These are phyloP conservation scores for Polyporus arcularius DNA, from an alignment of 768 basidiomycete species.

Conservation along the genomic window DNA sequence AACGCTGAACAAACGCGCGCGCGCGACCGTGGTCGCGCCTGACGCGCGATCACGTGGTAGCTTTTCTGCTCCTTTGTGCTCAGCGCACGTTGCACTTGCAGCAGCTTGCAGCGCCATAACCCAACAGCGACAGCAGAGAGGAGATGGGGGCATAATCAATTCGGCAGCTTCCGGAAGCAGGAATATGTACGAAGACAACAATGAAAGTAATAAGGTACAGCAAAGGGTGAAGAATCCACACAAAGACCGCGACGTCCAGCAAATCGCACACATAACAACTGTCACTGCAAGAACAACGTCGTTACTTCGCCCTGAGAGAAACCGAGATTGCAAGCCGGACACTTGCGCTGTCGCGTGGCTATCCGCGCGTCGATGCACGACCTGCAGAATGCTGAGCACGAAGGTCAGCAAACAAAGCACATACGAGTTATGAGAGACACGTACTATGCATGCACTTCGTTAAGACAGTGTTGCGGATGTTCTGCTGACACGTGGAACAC, in stretches of 20 bases:
- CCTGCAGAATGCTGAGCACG: slow-evolving; percentile 74
- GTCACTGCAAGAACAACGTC: slow-evolving; percentile 58
- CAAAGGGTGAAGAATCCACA: background rate
- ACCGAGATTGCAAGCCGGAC: slow-evolving; percentile 80
- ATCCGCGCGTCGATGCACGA: slow-evolving; percentile 85
- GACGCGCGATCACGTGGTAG: no score
- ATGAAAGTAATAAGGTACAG: slow-evolving; percentile 9
- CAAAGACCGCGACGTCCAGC: no score
- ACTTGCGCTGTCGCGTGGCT: slow-evolving; percentile 88
- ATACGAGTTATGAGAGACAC: slow-evolving; percentile 33
- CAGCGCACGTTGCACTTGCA: no score
- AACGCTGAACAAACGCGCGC: no score
- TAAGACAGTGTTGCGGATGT: slow-evolving; percentile 78
- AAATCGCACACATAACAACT: background rate
- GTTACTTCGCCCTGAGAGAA: slow-evolving; percentile 89
- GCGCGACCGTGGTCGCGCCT: no score
- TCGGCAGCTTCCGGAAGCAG: background rate
- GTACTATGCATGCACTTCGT: slow-evolving; percentile 91
- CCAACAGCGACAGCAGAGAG: background rate
- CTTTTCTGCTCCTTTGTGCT: no score
- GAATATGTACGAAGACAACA: background rate
- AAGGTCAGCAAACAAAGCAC: background rate
- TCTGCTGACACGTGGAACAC: slow-evolving; percentile 83
- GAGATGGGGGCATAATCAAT: background rate
- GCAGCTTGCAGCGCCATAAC: no score